Conservation (phyloP, 2,329 filamentous ascomycete genomes). For the Dendrostoma leiphaemia region DNA sequence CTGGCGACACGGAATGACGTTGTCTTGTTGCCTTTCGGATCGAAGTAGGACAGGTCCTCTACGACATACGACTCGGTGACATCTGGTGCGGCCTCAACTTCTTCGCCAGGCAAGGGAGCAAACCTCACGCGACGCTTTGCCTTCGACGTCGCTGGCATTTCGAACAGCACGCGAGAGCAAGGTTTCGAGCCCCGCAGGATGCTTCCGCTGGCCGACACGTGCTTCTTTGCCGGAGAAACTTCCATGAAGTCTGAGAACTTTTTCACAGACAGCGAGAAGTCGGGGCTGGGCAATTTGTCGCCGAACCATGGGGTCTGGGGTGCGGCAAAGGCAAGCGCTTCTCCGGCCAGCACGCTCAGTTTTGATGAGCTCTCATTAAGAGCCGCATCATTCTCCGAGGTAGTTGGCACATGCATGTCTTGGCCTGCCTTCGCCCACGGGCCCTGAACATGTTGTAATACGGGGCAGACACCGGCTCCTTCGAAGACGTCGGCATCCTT, state of each 20-base stretch:
- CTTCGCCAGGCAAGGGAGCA: constrained; percentile 28
- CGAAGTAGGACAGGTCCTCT: constrained; percentile 13
- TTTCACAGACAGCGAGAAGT: constrained; percentile 47
- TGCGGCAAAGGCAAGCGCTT: constrained; percentile 21
- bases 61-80: constrained; percentile 1
- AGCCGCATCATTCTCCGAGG: constrained; percentile 10
- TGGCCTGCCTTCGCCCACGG: not conserved
- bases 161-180: constrained; percentile 6
- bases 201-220: not conserved
- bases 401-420: constrained; percentile 9
- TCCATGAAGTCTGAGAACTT: constrained; percentile 53
- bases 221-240: constrained; percentile 39
- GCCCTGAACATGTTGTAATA: not conserved
- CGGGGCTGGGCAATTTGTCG: constrained; percentile 38
- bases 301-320: constrained; percentile 21
- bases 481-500: not conserved
- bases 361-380: not conserved
- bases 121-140: constrained; percentile 33
- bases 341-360: constrained; percentile 2
- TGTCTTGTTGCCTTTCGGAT: constrained; percentile 7
- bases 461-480: not conserved
- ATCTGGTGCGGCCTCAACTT: not conserved
- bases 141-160: constrained; percentile 21
- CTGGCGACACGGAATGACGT: constrained; percentile 1
- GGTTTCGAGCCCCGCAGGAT: not conserved